Conservation (phyloP, 2,329 filamentous ascomycete species). For the Dothideomycetes sp. region DNA sequence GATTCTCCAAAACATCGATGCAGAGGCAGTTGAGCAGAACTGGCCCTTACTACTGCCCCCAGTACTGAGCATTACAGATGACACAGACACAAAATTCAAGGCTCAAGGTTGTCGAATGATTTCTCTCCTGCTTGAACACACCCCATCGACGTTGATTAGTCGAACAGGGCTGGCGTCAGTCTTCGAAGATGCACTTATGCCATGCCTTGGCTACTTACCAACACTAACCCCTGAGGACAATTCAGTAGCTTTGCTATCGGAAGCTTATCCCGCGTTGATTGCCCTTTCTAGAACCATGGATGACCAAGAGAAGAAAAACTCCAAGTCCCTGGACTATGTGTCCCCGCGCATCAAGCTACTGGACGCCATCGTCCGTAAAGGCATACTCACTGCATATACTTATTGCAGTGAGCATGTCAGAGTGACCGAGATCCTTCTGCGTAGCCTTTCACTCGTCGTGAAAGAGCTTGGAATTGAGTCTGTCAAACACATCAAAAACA, state of each 20-base stretch:
- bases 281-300: constrained; percentile 31
- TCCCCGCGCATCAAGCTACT: constrained; percentile 26
- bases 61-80: constrained; percentile 58
- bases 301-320: constrained; percentile 10
- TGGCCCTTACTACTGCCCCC: constrained; percentile 64
- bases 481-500: constrained; percentile 57
- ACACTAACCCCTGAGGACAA: constrained; percentile 64
- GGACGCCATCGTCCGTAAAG: constrained; percentile 31
- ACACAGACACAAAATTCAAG: constrained; percentile 44
- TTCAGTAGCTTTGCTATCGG: constrained; percentile 50
- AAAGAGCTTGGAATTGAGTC: constrained; percentile 48
- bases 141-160: constrained; percentile 42
- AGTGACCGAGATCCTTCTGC: constrained; percentile 47
- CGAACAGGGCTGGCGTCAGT: constrained; percentile 56
- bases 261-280: constrained; percentile 57
- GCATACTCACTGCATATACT: constrained; percentile 33
- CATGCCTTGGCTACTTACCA: constrained; percentile 66
- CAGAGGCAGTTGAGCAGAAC: constrained; percentile 39
- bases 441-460: constrained; percentile 39
- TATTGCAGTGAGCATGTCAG: constrained; percentile 48
- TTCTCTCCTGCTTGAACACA: constrained; percentile 42
- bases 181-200: constrained; percentile 58
- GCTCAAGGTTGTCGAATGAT: constrained; percentile 46
- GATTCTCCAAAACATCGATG: constrained; percentile 43
- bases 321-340: constrained; percentile 15